These are phyloP conservation scores for Podospora fimiseda DNA, from an alignment of 495 filamentous ascomycete genomes.

Conservation along the genomic window DNA sequence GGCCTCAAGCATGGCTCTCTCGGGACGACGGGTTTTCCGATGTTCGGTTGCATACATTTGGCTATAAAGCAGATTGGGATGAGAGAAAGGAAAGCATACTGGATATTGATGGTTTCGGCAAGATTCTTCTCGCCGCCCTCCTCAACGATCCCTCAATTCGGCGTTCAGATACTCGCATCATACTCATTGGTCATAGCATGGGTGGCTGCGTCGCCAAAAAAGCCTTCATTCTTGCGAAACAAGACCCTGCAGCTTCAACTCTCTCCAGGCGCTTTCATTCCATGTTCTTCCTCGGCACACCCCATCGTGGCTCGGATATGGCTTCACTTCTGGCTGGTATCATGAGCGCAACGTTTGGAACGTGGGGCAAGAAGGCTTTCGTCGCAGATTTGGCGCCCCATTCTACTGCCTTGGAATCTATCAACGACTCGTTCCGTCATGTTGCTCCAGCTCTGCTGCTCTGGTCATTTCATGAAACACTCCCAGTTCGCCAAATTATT, in stretches of 20 bases:
- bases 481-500: slow-evolving; percentile 7
- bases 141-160: slow-evolving; percentile 28
- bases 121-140: slow-evolving; percentile 34
- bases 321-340: slow-evolving; percentile 38
- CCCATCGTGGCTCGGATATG: slow-evolving; percentile 44
- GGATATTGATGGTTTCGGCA: slow-evolving; percentile 40
- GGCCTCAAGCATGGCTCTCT: slow-evolving; percentile 28
- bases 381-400: slow-evolving; percentile 19
- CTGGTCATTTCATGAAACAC: slow-evolving; percentile 30
- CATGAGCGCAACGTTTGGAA: slow-evolving; percentile 11
- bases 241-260: slow-evolving; percentile 21
- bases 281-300: slow-evolving; percentile 48
- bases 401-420: slow-evolving; percentile 10
- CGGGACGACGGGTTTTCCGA: slow-evolving; percentile 20
- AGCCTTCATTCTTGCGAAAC: slow-evolving; percentile 26
- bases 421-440: slow-evolving; percentile 31
- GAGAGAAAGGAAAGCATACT: slow-evolving; percentile 29
- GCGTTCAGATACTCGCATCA: slow-evolving; percentile 27
- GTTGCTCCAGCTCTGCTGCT: slow-evolving; percentile 16
- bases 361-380: slow-evolving; percentile 18
- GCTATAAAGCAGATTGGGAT: slow-evolving; percentile 27
- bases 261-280: slow-evolving; percentile 32
- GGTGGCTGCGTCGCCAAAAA: slow-evolving; percentile 50
- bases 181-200: slow-evolving; percentile 49
- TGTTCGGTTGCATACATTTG: slow-evolving; percentile 24